These are phyloP conservation scores for Mycena maculata DNA, from an alignment of 768 basidiomycete species.

Conservation along the genomic window DNA sequence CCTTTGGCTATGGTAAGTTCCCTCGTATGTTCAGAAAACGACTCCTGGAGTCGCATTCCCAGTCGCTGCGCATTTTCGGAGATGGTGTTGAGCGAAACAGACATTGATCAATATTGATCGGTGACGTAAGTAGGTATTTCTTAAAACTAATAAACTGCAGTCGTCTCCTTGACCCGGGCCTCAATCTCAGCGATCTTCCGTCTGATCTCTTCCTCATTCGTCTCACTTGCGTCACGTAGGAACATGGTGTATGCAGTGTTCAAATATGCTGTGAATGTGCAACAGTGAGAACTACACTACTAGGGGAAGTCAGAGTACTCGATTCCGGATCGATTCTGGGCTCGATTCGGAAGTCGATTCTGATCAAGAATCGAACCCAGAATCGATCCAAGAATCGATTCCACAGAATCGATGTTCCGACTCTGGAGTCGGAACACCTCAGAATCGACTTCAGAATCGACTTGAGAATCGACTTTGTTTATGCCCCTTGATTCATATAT, in stretches of 20 bases:
- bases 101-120: too few species aligned
- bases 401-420: too few species aligned
- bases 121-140: too few species aligned
- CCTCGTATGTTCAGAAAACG: slow-evolving; percentile 83
- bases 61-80: slow-evolving; percentile 88
- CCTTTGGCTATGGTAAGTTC: slow-evolving; percentile 73
- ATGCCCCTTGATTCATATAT: too few species aligned
- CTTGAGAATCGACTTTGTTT: too few species aligned
- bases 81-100: slow-evolving; percentile 63
- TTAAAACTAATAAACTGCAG: too few species aligned
- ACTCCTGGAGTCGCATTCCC: slow-evolving; percentile 86
- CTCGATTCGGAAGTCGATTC: too few species aligned
- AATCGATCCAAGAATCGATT: too few species aligned
- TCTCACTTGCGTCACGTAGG: slow-evolving; percentile 1
- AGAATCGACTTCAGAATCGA: too few species aligned
- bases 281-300: slow-evolving; percentile 49
- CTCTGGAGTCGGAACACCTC: too few species aligned
- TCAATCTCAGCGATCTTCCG: not conserved
- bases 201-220: slow-evolving; percentile 3
- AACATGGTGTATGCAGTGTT: slow-evolving; percentile 55
- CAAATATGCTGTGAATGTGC: slow-evolving; percentile 54
- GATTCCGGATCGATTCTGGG: too few species aligned
- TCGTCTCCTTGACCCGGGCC: not conserved
- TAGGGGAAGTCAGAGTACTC: slow-evolving; percentile 54
- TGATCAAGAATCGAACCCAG: too few species aligned